A percentile compares a stretch with the other conserved stretches of the same genome.
Conservation (phyloP, 1,284 basidiomycete genomes). For the Trichosporon asahii region DNA sequence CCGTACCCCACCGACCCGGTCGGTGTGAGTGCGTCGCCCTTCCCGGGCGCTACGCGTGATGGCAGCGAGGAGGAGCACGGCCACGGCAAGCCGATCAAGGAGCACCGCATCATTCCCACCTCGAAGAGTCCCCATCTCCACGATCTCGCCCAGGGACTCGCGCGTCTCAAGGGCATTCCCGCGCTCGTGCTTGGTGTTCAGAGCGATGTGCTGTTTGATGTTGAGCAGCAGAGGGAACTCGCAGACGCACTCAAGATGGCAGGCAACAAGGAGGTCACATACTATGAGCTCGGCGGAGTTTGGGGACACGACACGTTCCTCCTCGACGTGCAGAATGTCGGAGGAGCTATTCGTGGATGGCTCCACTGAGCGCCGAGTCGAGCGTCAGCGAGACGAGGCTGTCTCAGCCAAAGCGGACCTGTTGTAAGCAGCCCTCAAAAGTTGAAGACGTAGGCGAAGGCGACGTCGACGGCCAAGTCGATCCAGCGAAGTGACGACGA, state of each 20-base stretch:
- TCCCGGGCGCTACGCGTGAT: background rate
- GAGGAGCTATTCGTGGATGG: constrained; percentile 74
- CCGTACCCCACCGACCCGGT: constrained; percentile 43
- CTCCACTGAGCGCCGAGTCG: constrained; percentile 11
- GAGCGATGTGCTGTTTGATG: constrained; percentile 93
- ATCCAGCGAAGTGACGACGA: background rate
- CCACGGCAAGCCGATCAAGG: constrained; percentile 9
- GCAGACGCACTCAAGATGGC: constrained; percentile 87
- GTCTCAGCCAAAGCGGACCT: too few species aligned
- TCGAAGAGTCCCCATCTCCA: constrained; percentile 67
- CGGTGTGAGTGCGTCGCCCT: constrained; percentile 30
- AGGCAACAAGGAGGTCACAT: constrained; percentile 82
- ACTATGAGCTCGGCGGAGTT: constrained; percentile 96
- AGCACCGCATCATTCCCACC: constrained; percentile 56
- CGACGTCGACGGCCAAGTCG: background rate
- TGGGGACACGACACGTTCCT: constrained; percentile 99
- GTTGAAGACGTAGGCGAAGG: background rate
- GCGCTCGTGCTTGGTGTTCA: constrained; percentile 90
- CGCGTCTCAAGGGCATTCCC: constrained; percentile 72
- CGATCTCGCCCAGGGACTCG: constrained; percentile 76
- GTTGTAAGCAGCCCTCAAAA: too few species aligned
- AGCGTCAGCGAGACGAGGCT: background rate
- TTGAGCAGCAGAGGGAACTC: constrained; percentile 94
- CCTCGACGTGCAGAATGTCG: constrained; percentile 72
- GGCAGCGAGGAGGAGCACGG: background rate